Conservation (phyloP, 2,329 filamentous ascomycete species). For the Talaromyces sp. region DNA sequence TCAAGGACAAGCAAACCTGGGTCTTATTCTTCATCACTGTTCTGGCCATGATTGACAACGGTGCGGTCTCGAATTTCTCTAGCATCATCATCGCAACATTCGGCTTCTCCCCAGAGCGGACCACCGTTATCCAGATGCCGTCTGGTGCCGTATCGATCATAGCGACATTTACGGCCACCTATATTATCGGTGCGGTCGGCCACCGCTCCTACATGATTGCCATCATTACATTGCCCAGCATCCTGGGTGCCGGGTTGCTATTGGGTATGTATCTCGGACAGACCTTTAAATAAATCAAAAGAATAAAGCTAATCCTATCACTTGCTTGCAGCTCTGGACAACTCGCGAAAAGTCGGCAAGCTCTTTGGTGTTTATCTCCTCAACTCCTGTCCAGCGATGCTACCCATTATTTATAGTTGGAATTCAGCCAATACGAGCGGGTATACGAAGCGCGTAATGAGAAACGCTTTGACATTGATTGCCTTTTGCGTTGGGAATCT, state of each 20-base stretch:
- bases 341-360: background rate
- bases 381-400: slow-evolving; percentile 1
- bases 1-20: background rate
- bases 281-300: too few relatives aligned
- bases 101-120: background rate
- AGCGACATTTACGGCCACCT: background rate
- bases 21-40: background rate
- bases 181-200: background rate
- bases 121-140: background rate
- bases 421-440: slow-evolving; percentile 4
- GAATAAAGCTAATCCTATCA: too few relatives aligned
- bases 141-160: background rate
- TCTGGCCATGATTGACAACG: background rate
- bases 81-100: slow-evolving; percentile 1
- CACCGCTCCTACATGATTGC: background rate
- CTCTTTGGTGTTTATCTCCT: slow-evolving; percentile 1
- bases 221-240: background rate
- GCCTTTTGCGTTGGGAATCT: background rate
- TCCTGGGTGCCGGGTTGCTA: background rate
- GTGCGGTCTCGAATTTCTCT: background rate
- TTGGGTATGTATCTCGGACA: background rate
- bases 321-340: background rate
- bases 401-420: slow-evolving; percentile 1
- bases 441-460: background rate
- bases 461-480: background rate